Conservation (phyloP, 2,329 filamentous ascomycete species). For the Amphichorda felina region DNA sequence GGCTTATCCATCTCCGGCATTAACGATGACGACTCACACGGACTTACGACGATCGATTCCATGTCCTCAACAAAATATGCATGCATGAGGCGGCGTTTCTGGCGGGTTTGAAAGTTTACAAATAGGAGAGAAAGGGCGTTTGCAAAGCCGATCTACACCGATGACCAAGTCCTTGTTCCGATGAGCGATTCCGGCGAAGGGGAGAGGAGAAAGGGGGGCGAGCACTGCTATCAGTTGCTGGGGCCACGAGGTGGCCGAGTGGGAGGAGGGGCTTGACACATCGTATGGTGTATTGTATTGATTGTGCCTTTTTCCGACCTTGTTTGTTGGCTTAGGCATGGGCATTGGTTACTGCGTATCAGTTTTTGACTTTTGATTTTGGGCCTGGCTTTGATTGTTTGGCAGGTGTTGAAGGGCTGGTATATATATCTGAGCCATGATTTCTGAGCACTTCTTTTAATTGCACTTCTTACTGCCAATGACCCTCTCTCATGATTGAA, state of each 20-base stretch:
- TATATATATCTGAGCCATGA: not conserved
- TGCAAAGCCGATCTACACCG: not conserved
- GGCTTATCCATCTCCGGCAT: not conserved
- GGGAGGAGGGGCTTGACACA: not conserved
- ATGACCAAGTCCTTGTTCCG: not conserved
- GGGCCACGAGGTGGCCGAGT: not conserved
- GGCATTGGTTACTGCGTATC: not conserved
- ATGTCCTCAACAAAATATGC: constrained; percentile 1
- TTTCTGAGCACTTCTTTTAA: not conserved
- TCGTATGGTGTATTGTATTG: not conserved
- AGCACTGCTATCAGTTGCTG: not conserved
- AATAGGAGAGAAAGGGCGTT: not conserved
- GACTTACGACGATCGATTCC: not conserved
- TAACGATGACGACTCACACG: constrained; percentile 5
- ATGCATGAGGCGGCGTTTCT: constrained; percentile 4
- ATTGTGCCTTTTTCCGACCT: not conserved
- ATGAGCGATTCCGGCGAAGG: not conserved
- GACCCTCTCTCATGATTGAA: no score
- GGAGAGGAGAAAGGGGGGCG: no score
- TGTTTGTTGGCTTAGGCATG: not conserved
- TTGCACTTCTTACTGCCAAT: no score
- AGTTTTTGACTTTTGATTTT: not conserved
- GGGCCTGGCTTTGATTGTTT: not conserved
- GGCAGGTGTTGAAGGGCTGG: not conserved
- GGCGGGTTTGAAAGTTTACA: constrained; percentile 1